A percentile compares a stretch with the other conserved stretches of the same genome.
phyloP scores from a whole-genome alignment of 2,329 filamentous ascomycete genomes.

The Setomelanomma holmii region DNA sequence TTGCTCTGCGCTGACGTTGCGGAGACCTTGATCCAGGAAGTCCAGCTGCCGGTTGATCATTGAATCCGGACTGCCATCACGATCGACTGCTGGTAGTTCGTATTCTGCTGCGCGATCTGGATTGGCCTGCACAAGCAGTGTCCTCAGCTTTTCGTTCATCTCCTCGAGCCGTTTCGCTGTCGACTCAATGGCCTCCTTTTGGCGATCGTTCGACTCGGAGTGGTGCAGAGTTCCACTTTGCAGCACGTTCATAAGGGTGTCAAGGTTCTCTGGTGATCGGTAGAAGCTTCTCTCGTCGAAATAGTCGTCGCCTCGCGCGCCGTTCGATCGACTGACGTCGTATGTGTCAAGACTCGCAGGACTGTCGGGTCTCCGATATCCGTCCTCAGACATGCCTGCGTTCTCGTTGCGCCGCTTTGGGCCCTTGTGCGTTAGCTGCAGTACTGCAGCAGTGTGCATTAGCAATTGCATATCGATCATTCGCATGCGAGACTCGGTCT shows the following conservation, averaged over 20 bases:
- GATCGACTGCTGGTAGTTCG: constrained; percentile 33
- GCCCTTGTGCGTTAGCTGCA: constrained; percentile 86
- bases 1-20: constrained; percentile 67
- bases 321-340: constrained; percentile 62
- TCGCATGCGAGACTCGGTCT: constrained; percentile 76
- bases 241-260: constrained; percentile 53
- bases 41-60: constrained; percentile 66
- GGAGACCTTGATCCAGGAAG: constrained; percentile 73
- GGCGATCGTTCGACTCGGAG: constrained; percentile 34
- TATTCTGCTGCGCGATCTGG: constrained; percentile 54
- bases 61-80: constrained; percentile 28
- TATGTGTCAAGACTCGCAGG: constrained; percentile 79
- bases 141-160: constrained; percentile 71
- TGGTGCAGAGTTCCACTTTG: constrained; percentile 46
- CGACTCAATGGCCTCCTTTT: constrained; percentile 62
- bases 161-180: constrained; percentile 72
- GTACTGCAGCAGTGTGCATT: constrained; percentile 88
- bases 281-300: constrained; percentile 83
- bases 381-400: constrained; percentile 46
- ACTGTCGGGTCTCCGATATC: constrained; percentile 67
- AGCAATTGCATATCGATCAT: constrained; percentile 78
- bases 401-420: constrained; percentile 65
- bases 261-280: constrained; percentile 69
- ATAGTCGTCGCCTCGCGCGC: constrained; percentile 63
- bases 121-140: constrained; percentile 70